phyloP scores from a whole-genome alignment of 345 rosid genomes.

The Boechera divaricarpa region DNA sequence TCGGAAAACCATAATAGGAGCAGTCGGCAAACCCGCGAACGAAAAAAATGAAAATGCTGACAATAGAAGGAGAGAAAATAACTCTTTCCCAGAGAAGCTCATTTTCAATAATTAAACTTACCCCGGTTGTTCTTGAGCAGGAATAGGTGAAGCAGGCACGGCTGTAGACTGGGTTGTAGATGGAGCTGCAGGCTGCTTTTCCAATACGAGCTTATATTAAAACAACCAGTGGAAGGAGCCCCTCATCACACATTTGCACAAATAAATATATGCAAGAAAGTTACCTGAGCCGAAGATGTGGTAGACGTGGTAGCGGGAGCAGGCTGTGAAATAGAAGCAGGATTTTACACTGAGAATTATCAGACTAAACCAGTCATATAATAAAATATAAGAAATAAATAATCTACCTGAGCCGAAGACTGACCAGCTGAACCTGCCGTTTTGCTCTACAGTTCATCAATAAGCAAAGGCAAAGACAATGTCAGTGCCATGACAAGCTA shows the following conservation, averaged over 20 bases:
- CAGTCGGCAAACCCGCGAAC: constrained; percentile 8
- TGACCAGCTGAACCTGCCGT: constrained; percentile 58
- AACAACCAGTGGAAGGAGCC: not conserved
- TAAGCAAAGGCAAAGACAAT: constrained; percentile 29
- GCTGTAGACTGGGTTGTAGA: constrained; percentile 47
- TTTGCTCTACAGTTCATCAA: constrained; percentile 65
- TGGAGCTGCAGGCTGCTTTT: constrained; percentile 35
- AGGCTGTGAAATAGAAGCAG: constrained; percentile 53
- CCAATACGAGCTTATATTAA: constrained; percentile 27
- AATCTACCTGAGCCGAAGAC: constrained; percentile 66
- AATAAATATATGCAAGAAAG: constrained; percentile 16
- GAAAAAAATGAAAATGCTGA: not conserved
- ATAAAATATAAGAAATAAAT: constrained; percentile 11
- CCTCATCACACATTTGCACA: constrained; percentile 16
- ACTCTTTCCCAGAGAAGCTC: constrained; percentile 5
- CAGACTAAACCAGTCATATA: constrained; percentile 2
- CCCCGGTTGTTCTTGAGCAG: constrained; percentile 58
- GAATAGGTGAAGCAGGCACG: constrained; percentile 48
- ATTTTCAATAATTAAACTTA: constrained; percentile 46
- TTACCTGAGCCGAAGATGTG: constrained; percentile 51
- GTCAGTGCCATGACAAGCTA: constrained; percentile 21
- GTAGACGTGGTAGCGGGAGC: constrained; percentile 55
- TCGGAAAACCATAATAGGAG: constrained; percentile 14
- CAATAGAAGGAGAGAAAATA: constrained; percentile 4
- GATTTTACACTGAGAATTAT: constrained; percentile 3